Percentiles rank a stretch among this genome's conserved stretches.
Conservation (phyloP, 805 yeast genomes). For the Candida quercuum region DNA sequence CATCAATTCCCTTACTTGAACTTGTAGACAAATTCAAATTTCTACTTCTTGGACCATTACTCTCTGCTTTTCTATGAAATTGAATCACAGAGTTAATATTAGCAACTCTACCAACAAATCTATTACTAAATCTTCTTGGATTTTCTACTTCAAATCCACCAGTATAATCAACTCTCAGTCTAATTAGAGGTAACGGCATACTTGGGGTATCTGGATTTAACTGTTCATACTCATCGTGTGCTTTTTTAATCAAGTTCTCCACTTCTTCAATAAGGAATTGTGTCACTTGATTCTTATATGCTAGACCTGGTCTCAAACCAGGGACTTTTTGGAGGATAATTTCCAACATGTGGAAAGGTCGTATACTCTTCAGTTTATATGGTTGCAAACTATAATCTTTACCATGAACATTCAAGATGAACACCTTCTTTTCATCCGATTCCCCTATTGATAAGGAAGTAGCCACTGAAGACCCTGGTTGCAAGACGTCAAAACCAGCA, state of each 20-base stretch:
- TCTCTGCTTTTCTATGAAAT: constrained; percentile 48
- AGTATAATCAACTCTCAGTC: constrained; percentile 81
- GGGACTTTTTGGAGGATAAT: constrained; percentile 47
- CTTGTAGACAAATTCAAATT: constrained; percentile 5
- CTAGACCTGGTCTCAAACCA: constrained; percentile 53
- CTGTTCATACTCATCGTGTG: constrained; percentile 43
- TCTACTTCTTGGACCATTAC: constrained; percentile 4
- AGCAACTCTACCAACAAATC: constrained; percentile 88
- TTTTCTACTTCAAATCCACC: constrained; percentile 93
- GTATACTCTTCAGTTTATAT: constrained; percentile 59
- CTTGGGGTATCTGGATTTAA: constrained; percentile 29
- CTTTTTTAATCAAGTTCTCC: constrained; percentile 58
- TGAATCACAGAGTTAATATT: constrained; percentile 83
- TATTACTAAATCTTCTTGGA: constrained; percentile 80
- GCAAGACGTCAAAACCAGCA: constrained; percentile 71
- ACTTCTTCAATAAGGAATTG: constrained; percentile 58
- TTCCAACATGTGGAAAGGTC: constrained; percentile 79
- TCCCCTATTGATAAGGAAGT: constrained; percentile 88
- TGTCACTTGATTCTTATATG: constrained; percentile 56
- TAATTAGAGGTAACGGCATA: constrained; percentile 72
- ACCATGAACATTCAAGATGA: constrained; percentile 60
- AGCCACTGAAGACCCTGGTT: constrained; percentile 92
- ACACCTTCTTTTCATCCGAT: constrained; percentile 66
- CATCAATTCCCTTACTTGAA: too few relatives aligned
- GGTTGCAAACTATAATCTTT: constrained; percentile 52